These are phyloP conservation scores for Fusarium drepaniforme DNA, from an alignment of 2,329 filamentous ascomycete genomes.

Conservation along the genomic window DNA sequence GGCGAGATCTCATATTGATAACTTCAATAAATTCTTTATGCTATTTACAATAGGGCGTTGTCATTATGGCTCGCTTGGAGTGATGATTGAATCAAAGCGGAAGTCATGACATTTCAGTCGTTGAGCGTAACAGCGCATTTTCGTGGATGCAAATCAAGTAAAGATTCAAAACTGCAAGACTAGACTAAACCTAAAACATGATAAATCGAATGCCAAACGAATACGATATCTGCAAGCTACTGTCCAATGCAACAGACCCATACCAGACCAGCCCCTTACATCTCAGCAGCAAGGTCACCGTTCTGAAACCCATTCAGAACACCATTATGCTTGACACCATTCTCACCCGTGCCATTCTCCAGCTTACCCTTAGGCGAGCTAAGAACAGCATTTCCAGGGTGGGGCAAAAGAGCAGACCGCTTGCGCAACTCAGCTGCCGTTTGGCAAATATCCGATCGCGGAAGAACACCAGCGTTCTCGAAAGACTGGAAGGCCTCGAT, in stretches of 20 bases:
- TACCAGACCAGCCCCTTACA: not conserved
- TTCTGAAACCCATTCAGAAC: not conserved
- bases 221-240: no score
- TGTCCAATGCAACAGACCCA: not conserved
- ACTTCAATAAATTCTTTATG: not conserved
- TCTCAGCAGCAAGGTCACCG: not conserved
- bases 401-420: slow-evolving; percentile 1
- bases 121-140: not conserved
- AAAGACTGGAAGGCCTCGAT: slow-evolving; percentile 32
- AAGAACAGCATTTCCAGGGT: slow-evolving; percentile 22
- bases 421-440: not conserved
- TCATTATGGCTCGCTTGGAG: not conserved
- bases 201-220: not conserved
- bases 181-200: not conserved
- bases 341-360: not conserved
- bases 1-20: not conserved
- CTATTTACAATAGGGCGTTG: not conserved
- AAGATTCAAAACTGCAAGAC: not conserved
- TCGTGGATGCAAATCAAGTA: not conserved
- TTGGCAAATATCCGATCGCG: slow-evolving; percentile 1
- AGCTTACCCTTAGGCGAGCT: not conserved
- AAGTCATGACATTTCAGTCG: not conserved
- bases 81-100: not conserved
- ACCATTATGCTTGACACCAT: not conserved
- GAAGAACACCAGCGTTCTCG: slow-evolving; percentile 33